Base-by-base conservation (phyloP, 768 basidiomycete genomes). In the Sarcodon sp. region DNA sequence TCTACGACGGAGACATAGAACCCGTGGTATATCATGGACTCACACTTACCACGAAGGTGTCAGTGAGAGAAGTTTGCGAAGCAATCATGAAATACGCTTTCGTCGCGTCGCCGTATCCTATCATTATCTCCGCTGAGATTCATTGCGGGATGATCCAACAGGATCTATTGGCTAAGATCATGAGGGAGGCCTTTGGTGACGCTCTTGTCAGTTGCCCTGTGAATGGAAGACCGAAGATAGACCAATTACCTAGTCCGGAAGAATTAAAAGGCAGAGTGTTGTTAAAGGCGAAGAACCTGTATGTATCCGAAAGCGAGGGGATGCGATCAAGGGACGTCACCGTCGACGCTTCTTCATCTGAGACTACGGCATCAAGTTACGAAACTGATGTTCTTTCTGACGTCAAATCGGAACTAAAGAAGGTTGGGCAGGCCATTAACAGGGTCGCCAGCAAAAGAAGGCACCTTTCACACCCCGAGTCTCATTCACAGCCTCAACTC, bases 101-200 rank as follows among this genome's bases (percentile, higher is more conserved):
- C 58, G 78, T 86, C 37, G 76, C 85, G 0, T 93, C 89, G 1
- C 87, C 88, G 0, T 96, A 91, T 57, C 93, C 93, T 1, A 69
- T 98, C 59, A 79, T 98, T 57, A 84, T 98, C 47, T 93, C 90
- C 2, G 87, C 91, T 10, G 93, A 98, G 66, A 75, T 93, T 1
- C 92, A 94, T 58, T 94, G 90, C 61, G 69, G 75, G 0, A 49
- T 89, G 12, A 64, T 69, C 27, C 87, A 92, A 59, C 93, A 98
- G 61, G 84, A 86, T 35, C 70, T 72, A 59, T 70, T 96, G 11
- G 91, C 78, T 0, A 57, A 69, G 2, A 89, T 93, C 57, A 78
- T 98, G 77, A 63, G 60, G 39, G 71, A 75, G 13, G 71, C 71
- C 12, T 79, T 85, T 54, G 79, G 79, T 1, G 66, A 71, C 4